Base-by-base conservation (phyloP, 208 protist genomes). In the Strigomonas culicis region DNA sequence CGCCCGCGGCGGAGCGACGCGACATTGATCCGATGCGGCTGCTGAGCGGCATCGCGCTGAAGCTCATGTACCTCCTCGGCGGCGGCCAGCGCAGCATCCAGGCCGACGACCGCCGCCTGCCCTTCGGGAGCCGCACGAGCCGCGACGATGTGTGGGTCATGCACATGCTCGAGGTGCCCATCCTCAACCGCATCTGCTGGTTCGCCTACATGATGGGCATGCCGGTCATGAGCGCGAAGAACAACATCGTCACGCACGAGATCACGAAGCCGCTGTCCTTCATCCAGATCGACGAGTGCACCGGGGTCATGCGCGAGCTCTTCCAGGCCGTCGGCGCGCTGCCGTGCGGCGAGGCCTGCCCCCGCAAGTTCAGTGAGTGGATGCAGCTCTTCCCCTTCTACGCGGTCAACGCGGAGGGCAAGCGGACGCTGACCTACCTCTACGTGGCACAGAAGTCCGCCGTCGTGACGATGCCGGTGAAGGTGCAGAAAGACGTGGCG, bases 241-340 rank as follows among this genome's bases (percentile, higher is more conserved):
- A 66, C 57, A 34, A 72, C 49, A 25, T 64, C 13, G 25, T 62
- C 15, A 41, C 36, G 25, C 27, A 58, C 36, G 49, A 55, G 1
- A 58, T 68, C 10, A 56, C 58, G 19, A 64, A 67, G 25, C 70
- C 72, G n/a, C 62, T 82, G 22, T 67, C 46, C 34, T 77, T 81
- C 61, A 51, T 70, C n/a, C 67, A 85, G 66, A 57, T 72, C 1
- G 75, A 77, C 46, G 72, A 86, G 53, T 76, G 72, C 57, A 63
- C 71, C 46, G 74, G 72, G 0, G 72, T 85, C 7, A 65, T 89
- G 55, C 72, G 82, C 13, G 58, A 43, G 41, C 66, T 89, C 1
- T 89, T 86, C 63, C 79, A 85, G 63, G 74, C 68, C 1, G 80
- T 89, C 36, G 82, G 82, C 8, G 70, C 80, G 24, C 66, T 89